Percentiles rank a stretch among this genome's conserved stretches.
Conservation (phyloP, 305 asterid genomes). For the Fraxinus platypoda region DNA sequence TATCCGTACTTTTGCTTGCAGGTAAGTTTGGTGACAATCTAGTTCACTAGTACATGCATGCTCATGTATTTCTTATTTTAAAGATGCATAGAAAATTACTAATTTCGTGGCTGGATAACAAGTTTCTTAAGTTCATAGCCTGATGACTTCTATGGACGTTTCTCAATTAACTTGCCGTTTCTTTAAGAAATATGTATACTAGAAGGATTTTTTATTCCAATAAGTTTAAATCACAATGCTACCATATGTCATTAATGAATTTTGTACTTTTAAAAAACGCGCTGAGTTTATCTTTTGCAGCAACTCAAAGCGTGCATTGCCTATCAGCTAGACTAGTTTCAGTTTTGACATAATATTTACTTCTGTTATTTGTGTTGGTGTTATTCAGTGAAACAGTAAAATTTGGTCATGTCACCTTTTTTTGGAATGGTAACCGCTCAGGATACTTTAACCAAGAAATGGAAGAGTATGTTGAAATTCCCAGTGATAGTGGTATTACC, state of each 20-base stretch:
- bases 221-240: not conserved
- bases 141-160: not conserved
- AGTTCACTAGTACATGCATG: not conserved
- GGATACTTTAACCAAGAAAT: conserved; percentile 67
- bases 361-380: not conserved
- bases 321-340: not conserved
- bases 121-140: not conserved
- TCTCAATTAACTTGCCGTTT: not conserved
- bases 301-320: not conserved
- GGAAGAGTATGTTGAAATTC: conserved; percentile 96
- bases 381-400: conserved; percentile 87
- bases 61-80: not conserved
- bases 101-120: not conserved
- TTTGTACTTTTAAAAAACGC: not conserved
- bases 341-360: not conserved
- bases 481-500: conserved; percentile 87
- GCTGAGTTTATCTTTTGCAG: not conserved
- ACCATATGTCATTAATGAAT: not conserved
- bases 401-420: conserved; percentile 94
- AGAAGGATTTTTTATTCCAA: not conserved
- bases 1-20: conserved; percentile 88
- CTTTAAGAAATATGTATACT: not conserved
- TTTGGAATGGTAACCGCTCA: conserved; percentile 98
- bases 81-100: not conserved
- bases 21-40: conserved; percentile 43